These are phyloP conservation scores for Calonectria fujianensis DNA, from an alignment of 2,329 filamentous ascomycete species.

Conservation along the genomic window DNA sequence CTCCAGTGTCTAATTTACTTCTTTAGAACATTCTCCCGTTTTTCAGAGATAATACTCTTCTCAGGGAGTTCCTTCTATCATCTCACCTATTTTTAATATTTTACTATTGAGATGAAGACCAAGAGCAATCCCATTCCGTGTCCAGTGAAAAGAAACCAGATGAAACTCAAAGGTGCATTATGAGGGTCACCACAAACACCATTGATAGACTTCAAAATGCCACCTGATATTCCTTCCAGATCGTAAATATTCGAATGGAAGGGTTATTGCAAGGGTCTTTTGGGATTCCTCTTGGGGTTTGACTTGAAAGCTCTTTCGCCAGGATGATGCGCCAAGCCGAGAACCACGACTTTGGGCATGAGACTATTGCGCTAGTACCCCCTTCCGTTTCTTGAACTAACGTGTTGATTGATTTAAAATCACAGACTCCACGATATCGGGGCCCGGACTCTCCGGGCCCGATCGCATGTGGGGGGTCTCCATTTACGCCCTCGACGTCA, in stretches of 20 bases:
- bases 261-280: too few species aligned
- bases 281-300: too few species aligned
- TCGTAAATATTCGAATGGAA: too few species aligned
- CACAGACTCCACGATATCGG: neutral
- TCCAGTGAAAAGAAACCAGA: neutral
- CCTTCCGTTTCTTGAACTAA: neutral
- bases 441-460: neutral
- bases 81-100: too few species aligned
- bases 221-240: too few species aligned
- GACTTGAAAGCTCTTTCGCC: too few species aligned
- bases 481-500: neutral
- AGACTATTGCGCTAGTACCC: neutral
- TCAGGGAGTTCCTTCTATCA: neutral
- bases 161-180: neutral
- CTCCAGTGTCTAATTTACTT: neutral
- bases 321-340: too few species aligned
- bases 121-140: too few species aligned
- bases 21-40: neutral
- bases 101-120: too few species aligned
- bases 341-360: neutral
- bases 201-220: too few species aligned
- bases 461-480: neutral
- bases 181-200: too few species aligned
- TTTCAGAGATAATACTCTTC: neutral
- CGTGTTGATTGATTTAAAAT: neutral